A percentile compares a stretch with the other conserved stretches of the same genome.
Conservation (phyloP, 2,329 filamentous ascomycete genomes). For the Ascomycota sp. region DNA sequence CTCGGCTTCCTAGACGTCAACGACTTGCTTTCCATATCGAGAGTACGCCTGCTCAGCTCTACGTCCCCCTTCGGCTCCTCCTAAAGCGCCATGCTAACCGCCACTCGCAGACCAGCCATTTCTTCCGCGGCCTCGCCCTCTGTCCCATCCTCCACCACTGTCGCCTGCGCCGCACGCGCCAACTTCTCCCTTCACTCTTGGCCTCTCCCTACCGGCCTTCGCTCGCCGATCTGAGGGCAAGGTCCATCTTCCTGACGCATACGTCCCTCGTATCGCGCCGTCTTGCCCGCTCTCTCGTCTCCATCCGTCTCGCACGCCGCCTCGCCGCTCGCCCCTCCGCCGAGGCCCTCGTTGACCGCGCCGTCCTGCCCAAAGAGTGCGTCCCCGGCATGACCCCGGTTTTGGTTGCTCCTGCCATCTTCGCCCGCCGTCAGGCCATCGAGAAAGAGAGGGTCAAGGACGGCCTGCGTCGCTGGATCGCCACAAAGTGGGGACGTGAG, state of each 20-base stretch:
- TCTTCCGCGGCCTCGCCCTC: constrained; percentile 36
- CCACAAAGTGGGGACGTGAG: constrained; percentile 30
- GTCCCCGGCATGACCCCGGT: constrained; percentile 21
- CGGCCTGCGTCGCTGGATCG: constrained; percentile 40
- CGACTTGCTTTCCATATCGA: constrained; percentile 31
- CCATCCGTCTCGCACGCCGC: constrained; percentile 40
- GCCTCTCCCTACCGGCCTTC: constrained; percentile 33
- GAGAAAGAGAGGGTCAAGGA: constrained; percentile 49
- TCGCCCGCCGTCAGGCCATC: constrained; percentile 38
- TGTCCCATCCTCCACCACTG: constrained; percentile 42
- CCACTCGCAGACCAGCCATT: constrained; percentile 30
- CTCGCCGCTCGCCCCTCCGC: constrained; percentile 36
- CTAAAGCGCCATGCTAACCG: background rate
- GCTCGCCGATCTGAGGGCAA: constrained; percentile 35
- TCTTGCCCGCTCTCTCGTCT: constrained; percentile 39
- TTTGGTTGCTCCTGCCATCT: constrained; percentile 33
- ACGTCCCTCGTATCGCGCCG: constrained; percentile 42
- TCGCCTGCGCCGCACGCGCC: constrained; percentile 34
- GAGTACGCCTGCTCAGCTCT: constrained; percentile 18
- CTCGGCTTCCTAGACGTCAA: constrained; percentile 32
- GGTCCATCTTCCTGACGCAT: constrained; percentile 43
- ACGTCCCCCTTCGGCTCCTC: too few relatives aligned
- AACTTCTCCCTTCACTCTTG: constrained; percentile 31
- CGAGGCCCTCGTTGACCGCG: constrained; percentile 35
- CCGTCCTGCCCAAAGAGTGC: constrained; percentile 43